Evolutionary conservation across 768 basidiomycete species (phyloP), one percentile per base, ranked within the genome.

Genomic region (Kwoniella dendrophila): DNA sequence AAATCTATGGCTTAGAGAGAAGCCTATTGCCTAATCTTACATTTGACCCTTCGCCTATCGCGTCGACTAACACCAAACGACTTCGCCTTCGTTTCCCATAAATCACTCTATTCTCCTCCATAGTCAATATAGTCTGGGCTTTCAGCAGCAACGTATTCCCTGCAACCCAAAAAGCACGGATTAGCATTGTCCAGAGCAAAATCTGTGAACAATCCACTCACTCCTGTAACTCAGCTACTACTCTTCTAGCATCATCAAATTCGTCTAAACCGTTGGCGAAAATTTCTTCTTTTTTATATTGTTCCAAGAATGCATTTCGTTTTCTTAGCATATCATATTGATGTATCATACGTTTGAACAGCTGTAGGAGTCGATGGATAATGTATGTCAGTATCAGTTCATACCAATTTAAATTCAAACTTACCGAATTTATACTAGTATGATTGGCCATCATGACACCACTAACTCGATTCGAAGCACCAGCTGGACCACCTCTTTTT

Each of bases 391-490:
- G 12, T 27, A 32, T 12, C n/a, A n/a, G n/a, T n/a, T n/a, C n/a
- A n/a, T n/a, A n/a, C n/a, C n/a, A n/a, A n/a, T 7, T 43, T 6
- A 43, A 20, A 20, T 44, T 18, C 16, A 20, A 8, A 84, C 89
- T 40, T 69, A 94, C 90, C 33, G 92, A 93, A 27, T 92, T 92
- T 62, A 99, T 92, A 71, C 92, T 93, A n/a, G 96, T 99, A 78
- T 99, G 96, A 72, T 99, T 99, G 10, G 94, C 96, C 51, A 99
- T 85, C 96, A 99, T 98, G 52, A 99, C 83, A 0, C 95, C 95
- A 77, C 94, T 97, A 58, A 98, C 94, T 12, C 94, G 88, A 78
- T 99, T 93, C 71, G 88, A 90, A 38, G 90, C 87, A 4, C 86
- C 83, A 55, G 96, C 82, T 73, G 95, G 95, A 5, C 92, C 93